phyloP scores from a whole-genome alignment of 2,329 filamentous ascomycete species.

The Alternaria longipes region DNA sequence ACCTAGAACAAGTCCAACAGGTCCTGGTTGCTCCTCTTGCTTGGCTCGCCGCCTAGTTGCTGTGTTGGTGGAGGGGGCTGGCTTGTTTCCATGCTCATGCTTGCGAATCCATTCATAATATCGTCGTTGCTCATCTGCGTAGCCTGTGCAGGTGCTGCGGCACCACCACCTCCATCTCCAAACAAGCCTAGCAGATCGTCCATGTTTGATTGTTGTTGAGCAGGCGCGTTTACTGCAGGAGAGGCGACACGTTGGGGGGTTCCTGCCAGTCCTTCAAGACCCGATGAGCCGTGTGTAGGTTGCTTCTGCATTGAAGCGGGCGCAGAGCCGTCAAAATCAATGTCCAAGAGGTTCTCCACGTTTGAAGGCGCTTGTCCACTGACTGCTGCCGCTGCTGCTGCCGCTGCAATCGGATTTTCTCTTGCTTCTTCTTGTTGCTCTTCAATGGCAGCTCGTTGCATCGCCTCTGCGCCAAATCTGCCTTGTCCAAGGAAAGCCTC shows the following conservation, averaged over 20 bases:
- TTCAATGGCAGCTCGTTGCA: conserved; percentile 95
- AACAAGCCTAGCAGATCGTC: conserved; percentile 83
- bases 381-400: conserved; percentile 71
- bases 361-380: conserved; percentile 73
- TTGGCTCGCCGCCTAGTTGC: conserved; percentile 62
- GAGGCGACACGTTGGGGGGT: conserved; percentile 76
- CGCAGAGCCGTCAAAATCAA: conserved; percentile 92
- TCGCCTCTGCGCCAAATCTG: conserved; percentile 89
- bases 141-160: conserved; percentile 40
- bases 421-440: conserved; percentile 91
- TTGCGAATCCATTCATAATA: conserved; percentile 83
- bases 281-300: conserved; percentile 59
- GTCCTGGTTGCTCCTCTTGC: conserved; percentile 66
- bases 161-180: conserved; percentile 52
- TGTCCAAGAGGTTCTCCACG: conserved; percentile 93
- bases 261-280: conserved; percentile 64
- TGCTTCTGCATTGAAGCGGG: conserved; percentile 83
- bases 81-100: conserved; percentile 74
- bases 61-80: conserved; percentile 72
- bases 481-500: conserved; percentile 98
- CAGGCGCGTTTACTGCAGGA: conserved; percentile 60
- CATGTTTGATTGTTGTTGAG: conserved; percentile 67
- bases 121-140: conserved; percentile 58
- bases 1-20: conserved; percentile 64
- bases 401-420: conserved; percentile 93